Percentiles rank a stretch among this genome's conserved stretches.
phyloP scores from a whole-genome alignment of 1,284 basidiomycete species.

The Leccinum laetum region DNA sequence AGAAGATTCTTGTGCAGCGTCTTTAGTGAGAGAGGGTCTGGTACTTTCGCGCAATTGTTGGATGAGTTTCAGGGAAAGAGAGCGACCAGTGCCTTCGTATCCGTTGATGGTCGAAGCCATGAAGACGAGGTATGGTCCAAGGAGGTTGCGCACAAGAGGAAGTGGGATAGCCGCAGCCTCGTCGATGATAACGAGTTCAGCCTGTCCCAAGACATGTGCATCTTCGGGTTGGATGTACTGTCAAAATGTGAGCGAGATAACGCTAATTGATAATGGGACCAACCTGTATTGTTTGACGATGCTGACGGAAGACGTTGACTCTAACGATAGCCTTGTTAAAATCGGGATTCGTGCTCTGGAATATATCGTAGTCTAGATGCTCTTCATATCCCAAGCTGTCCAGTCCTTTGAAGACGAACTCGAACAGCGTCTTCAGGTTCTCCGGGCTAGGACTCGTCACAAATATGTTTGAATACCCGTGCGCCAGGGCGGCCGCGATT shows the following conservation, averaged over 20 bases:
- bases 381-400: constrained; percentile 97
- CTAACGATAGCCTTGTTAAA: constrained; percentile 96
- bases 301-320: constrained; percentile 92
- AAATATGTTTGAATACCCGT: constrained; percentile 98
- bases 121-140: constrained; percentile 98
- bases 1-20: constrained; percentile 48
- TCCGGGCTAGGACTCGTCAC: constrained; percentile 98
- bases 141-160: constrained; percentile 91
- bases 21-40: constrained; percentile 67
- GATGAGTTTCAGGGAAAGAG: constrained; percentile 96
- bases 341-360: constrained; percentile 92
- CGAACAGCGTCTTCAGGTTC: constrained; percentile 97
- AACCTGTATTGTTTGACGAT: constrained; percentile 94
- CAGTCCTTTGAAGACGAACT: constrained; percentile 98
- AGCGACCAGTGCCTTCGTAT: constrained; percentile 98
- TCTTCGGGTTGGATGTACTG: constrained; percentile 99
- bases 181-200: constrained; percentile 97
- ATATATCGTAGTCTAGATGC: constrained; percentile 96
- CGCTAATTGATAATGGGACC: constrained; percentile 17
- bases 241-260: neutral
- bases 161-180: constrained; percentile 99
- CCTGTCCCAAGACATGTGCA: constrained; percentile 96
- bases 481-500: constrained; percentile 90
- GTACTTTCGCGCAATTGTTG: constrained; percentile 95
- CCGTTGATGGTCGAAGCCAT: constrained; percentile 99